Evolutionary conservation across 805 yeast genomes (phyloP).

Genomic region (Ogataea pignaliae): DNA sequence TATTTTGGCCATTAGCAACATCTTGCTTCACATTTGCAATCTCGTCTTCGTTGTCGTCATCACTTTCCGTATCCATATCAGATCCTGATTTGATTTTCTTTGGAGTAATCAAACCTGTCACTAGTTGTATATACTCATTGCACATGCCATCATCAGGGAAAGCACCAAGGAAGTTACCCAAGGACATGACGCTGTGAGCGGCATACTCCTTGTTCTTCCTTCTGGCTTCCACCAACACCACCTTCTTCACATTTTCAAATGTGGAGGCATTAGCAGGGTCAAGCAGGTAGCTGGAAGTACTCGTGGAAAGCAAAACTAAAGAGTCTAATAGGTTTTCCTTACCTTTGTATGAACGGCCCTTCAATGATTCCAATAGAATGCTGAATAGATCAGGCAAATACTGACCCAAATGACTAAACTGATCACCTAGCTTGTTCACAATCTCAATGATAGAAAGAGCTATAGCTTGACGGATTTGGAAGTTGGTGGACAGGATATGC

Average conservation of each 20-base stretch:
- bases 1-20: conserved; percentile 8
- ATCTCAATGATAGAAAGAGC: conserved; percentile 64
- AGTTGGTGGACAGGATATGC: conserved; percentile 54
- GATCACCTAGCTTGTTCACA: conserved; percentile 39
- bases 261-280: conserved; percentile 26
- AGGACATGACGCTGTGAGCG: conserved; percentile 44
- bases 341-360: conserved; percentile 86
- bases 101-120: conserved; percentile 13
- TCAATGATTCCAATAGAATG: conserved; percentile 53
- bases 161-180: conserved; percentile 42
- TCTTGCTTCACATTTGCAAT: conserved; percentile 23
- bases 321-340: conserved; percentile 75
- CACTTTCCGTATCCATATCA: conserved; percentile 32
- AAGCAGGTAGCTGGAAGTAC: conserved; percentile 36
- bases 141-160: conserved; percentile 31
- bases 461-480: conserved; percentile 61
- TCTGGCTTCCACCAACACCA: conserved; percentile 55
- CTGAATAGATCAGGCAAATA: conserved; percentile 38
- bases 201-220: conserved; percentile 66
- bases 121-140: conserved; percentile 34
- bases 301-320: conserved; percentile 51
- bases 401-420: conserved; percentile 14
- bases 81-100: conserved; percentile 28
- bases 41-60: conserved; percentile 28
- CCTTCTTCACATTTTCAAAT: conserved; percentile 35